These are phyloP conservation scores for Torulaspora pretoriensis DNA, from an alignment of 1,139 yeast genomes.

Conservation along the genomic window DNA sequence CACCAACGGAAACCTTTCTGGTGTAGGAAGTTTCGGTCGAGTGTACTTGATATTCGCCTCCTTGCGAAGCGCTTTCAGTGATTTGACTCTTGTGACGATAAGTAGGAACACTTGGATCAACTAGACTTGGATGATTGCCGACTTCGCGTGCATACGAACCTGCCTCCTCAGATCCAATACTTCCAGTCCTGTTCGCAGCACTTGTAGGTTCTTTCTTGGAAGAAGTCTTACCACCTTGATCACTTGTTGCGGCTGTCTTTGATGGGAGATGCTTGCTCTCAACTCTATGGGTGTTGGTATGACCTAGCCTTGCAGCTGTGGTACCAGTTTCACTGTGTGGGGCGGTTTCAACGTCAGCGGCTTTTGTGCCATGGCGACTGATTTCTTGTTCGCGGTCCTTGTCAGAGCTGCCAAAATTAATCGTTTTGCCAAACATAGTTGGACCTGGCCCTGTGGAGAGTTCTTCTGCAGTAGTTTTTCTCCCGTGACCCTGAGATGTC, in stretches of 20 bases:
- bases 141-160: conserved; percentile 11
- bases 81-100: conserved; percentile 17
- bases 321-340: background rate
- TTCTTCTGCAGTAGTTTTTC: background rate
- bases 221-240: background rate
- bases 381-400: background rate
- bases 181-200: conserved; percentile 1
- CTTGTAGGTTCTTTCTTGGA: background rate
- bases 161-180: conserved; percentile 9
- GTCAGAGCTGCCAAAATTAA: conserved; percentile 1
- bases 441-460: background rate
- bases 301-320: background rate
- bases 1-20: conserved; percentile 11
- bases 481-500: background rate
- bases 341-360: no score
- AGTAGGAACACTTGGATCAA: conserved; percentile 26
- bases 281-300: conserved; percentile 1
- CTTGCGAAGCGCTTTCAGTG: background rate
- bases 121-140: conserved; percentile 26
- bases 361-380: background rate
- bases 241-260: conserved; percentile 4
- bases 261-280: conserved; percentile 6
- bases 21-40: conserved; percentile 3
- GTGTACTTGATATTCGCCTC: conserved; percentile 8
- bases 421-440: conserved; percentile 3